Evolutionary conservation across 176 grass and related monocot species (phyloP), one percentile per base, ranked within the genome.

Genomic region (Leersia perrieri): DNA sequence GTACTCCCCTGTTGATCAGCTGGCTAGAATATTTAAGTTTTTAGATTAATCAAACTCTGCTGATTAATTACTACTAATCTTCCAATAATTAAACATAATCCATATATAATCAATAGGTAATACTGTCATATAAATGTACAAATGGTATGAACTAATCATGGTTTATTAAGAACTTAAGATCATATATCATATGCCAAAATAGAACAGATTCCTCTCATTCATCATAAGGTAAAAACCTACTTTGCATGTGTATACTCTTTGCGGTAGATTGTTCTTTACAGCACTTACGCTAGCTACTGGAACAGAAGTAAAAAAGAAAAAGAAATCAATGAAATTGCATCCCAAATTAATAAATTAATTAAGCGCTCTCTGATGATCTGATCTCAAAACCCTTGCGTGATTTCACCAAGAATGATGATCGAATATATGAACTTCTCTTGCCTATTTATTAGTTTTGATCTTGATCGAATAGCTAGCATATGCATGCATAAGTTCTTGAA

Each of bases 51-150:
- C 82, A 66, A 5, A 42, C 44, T 77, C 68, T 64, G 40, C 33
- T 45, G 29, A 70, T 33, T 61, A 65, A 6, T 51, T 80, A 27
- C 72, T 44, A 68, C 72, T 73, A 78, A 62, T 79, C 13, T 16
- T 34, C 35, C 38, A 81, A 80, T 13, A 44, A 16, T 38, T 74
- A 63, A 61, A 47, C 63, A 67, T 2, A 57, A 53, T 51, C 5
- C 4, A 20, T n/a, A 57, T 53, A 53, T 53, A 53, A 22, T n/a
- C 18, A 53, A 53, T 53, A 53, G 5, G 49, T 53, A 2, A 20
- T n/a, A 53, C 22, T 53, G 49, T 53, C 7, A n/a, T 53, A 53
- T 5, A 53, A 53, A 53, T 53, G 49, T 20, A 53, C 20, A n/a
- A 5, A 76, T 36, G 23, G 16, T 30, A 28, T 34, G 18, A 60